A percentile compares a stretch with the other conserved stretches of the same genome.
phyloP scores from a whole-genome alignment of 805 yeast species.

The Komagataella mondaviorum region DNA sequence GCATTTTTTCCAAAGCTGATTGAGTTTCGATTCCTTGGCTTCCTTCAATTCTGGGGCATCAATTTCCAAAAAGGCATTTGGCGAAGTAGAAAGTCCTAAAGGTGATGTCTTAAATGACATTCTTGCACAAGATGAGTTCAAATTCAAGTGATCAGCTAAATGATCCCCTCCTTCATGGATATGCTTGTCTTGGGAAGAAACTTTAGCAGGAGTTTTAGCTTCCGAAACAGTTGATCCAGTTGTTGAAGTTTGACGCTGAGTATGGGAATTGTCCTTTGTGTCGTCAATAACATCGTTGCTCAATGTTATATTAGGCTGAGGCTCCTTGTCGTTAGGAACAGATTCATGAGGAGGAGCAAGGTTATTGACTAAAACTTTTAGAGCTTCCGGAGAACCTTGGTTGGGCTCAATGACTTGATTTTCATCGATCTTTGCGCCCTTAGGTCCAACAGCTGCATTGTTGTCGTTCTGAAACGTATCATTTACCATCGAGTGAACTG shows the following conservation, averaged over 20 bases:
- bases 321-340: background rate
- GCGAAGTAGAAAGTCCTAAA: background rate
- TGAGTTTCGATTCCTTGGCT: background rate
- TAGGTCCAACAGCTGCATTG: background rate
- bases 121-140: background rate
- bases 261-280: background rate
- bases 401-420: background rate
- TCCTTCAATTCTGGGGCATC: background rate
- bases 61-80: background rate
- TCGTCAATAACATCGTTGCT: background rate
- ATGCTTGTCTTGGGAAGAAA: background rate
- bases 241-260: background rate
- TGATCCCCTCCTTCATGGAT: background rate
- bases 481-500: background rate
- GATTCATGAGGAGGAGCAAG: background rate
- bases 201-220: background rate
- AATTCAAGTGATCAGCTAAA: background rate
- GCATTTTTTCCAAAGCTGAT: background rate
- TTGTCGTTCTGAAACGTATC: background rate
- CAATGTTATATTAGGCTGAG: background rate
- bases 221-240: background rate
- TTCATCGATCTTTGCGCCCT: background rate
- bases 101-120: background rate
- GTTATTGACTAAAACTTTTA: too few relatives aligned
- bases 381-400: background rate